These are phyloP conservation scores for Malania oleifera DNA, from an alignment of 164 flowering plant genomes.

Conservation along the genomic window DNA sequence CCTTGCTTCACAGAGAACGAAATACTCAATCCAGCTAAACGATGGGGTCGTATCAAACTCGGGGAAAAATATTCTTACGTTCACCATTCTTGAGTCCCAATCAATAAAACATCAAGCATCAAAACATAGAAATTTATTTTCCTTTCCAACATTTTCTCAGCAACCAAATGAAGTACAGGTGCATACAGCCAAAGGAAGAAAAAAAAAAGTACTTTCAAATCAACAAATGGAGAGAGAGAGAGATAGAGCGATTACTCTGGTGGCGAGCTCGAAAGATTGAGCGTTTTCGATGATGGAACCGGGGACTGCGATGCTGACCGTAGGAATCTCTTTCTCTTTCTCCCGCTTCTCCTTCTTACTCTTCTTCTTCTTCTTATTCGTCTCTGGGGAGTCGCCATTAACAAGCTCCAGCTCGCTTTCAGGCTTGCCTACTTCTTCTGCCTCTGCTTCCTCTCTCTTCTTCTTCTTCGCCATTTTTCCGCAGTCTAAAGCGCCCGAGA, in stretches of 20 bases:
- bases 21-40: too few relatives aligned
- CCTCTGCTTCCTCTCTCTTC: slow-evolving; percentile 23
- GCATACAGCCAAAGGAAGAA: too few relatives aligned
- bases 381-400: slow-evolving; percentile 26
- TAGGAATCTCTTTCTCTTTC: slow-evolving; percentile 31
- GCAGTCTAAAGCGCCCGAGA: not conserved
- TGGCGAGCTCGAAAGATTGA: slow-evolving; percentile 85
- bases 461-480: slow-evolving; percentile 18
- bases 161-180: not conserved
- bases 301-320: slow-evolving; percentile 75
- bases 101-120: too few relatives aligned
- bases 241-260: slow-evolving; percentile 49
- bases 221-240: slow-evolving; percentile 1
- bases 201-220: too few relatives aligned
- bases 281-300: slow-evolving; percentile 90
- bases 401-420: slow-evolving; percentile 8
- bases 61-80: too few relatives aligned
- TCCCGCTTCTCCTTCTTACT: slow-evolving; percentile 22
- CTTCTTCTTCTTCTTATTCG: slow-evolving; percentile 15
- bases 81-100: too few relatives aligned
- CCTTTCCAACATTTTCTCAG: not conserved
- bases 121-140: not conserved
- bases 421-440: slow-evolving; percentile 21
- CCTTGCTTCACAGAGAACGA: too few relatives aligned
- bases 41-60: too few relatives aligned